Evolutionary conservation across 495 filamentous ascomycete genomes (phyloP).

Genomic region (Aspergillus affinis): DNA sequence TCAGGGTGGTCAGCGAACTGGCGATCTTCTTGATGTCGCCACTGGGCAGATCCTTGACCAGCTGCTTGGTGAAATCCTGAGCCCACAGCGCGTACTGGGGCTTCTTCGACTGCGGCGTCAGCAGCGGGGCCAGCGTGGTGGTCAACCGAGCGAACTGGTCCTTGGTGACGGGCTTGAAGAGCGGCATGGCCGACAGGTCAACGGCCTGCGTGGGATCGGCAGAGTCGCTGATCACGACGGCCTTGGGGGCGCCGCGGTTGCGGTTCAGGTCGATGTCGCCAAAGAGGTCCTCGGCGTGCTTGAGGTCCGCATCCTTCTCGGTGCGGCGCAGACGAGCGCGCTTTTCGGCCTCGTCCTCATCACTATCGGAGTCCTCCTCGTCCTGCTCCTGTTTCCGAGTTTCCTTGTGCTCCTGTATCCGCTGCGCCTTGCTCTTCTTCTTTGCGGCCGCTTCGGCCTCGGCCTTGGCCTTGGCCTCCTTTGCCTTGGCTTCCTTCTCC

Average conservation of each 20-base stretch:
- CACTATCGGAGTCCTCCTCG: conserved; percentile 55
- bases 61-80: conserved; percentile 83
- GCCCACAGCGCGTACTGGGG: conserved; percentile 85
- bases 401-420: conserved; percentile 72
- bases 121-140: conserved; percentile 70
- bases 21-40: conserved; percentile 95
- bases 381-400: conserved; percentile 42
- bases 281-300: conserved; percentile 91
- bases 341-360: conserved; percentile 70
- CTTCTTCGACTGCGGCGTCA: conserved; percentile 76
- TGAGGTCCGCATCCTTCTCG: conserved; percentile 86
- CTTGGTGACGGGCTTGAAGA: conserved; percentile 91
- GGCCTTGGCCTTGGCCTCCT: conserved; percentile 82
- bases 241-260: conserved; percentile 57
- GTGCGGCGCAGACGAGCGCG: conserved; percentile 70
- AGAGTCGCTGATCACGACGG: conserved; percentile 64
- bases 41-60: conserved; percentile 83
- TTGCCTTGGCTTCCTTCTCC: conserved; percentile 86
- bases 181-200: conserved; percentile 71
- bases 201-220: conserved; percentile 73
- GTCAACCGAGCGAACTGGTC: conserved; percentile 75
- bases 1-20: conserved; percentile 74
- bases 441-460: conserved; percentile 88
- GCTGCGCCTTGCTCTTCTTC: conserved; percentile 87
- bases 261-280: conserved; percentile 70